These are phyloP conservation scores for Fagus crenata DNA, from an alignment of 306 rosid species.

Conservation along the genomic window DNA sequence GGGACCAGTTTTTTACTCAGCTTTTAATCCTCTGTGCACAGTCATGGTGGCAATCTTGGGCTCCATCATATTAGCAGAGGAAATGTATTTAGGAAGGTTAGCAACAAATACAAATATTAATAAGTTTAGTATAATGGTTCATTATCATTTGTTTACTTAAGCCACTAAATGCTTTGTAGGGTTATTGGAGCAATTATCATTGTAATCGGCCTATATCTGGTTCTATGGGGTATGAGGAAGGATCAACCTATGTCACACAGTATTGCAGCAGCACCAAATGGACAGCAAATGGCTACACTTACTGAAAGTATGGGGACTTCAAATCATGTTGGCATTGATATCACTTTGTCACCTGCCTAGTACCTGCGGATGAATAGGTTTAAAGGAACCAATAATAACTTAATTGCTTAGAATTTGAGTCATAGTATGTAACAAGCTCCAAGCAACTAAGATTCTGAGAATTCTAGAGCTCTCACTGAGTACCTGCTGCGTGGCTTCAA, in stretches of 20 bases:
- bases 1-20: constrained; percentile 57
- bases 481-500: too few species aligned
- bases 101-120: not conserved
- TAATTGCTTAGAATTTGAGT: not conserved
- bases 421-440: not conserved
- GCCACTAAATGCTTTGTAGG: constrained; percentile 19
- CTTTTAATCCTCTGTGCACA: constrained; percentile 49
- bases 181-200: constrained; percentile 34
- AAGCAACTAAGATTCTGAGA: not conserved
- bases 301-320: not conserved
- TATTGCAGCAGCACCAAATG: constrained; percentile 2
- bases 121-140: too few species aligned
- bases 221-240: constrained; percentile 44
- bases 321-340: not conserved
- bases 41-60: constrained; percentile 48
- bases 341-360: not conserved
- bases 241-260: constrained; percentile 12
- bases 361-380: not conserved
- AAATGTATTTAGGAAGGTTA: constrained; percentile 49
- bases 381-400: constrained; percentile 16
- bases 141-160: not conserved
- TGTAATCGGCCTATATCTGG: constrained; percentile 32
- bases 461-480: not conserved
- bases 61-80: constrained; percentile 41
- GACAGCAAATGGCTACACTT: not conserved